Evolutionary conservation across 2,329 filamentous ascomycete species (phyloP).

Genomic region (Botrytis deweyae): DNA sequence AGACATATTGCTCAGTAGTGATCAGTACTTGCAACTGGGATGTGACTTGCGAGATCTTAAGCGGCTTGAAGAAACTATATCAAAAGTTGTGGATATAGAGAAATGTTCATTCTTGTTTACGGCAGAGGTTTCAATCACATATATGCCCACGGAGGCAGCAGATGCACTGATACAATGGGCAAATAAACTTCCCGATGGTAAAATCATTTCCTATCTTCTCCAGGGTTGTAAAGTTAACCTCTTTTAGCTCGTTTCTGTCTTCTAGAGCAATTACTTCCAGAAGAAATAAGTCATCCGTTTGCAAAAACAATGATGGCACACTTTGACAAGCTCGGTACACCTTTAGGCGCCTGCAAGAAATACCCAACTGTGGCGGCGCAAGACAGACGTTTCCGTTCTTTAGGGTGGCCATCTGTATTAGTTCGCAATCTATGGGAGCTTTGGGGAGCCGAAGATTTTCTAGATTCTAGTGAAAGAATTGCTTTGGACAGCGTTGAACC

Average conservation of each 20-base stretch:
- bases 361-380: conserved; percentile 71
- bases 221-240: conserved; percentile 25
- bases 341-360: conserved; percentile 68
- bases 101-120: conserved; percentile 71
- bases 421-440: conserved; percentile 76
- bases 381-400: conserved; percentile 60
- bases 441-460: conserved; percentile 70
- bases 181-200: conserved; percentile 66
- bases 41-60: conserved; percentile 74
- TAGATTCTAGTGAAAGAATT: conserved; percentile 58
- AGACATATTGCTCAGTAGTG: conserved; percentile 60
- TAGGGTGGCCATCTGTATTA: conserved; percentile 66
- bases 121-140: conserved; percentile 88
- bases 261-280: conserved; percentile 81
- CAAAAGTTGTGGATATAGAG: conserved; percentile 55
- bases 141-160: conserved; percentile 74
- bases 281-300: conserved; percentile 77
- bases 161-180: conserved; percentile 78
- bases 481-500: conserved; percentile 70
- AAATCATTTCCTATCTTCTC: conserved; percentile 26
- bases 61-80: conserved; percentile 59
- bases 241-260: conserved; percentile 75
- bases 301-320: conserved; percentile 81
- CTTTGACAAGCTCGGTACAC: conserved; percentile 77
- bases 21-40: conserved; percentile 74